Evolutionary conservation across 306 rosid genomes (phyloP).

Genomic region (Fragaria iinumae): DNA sequence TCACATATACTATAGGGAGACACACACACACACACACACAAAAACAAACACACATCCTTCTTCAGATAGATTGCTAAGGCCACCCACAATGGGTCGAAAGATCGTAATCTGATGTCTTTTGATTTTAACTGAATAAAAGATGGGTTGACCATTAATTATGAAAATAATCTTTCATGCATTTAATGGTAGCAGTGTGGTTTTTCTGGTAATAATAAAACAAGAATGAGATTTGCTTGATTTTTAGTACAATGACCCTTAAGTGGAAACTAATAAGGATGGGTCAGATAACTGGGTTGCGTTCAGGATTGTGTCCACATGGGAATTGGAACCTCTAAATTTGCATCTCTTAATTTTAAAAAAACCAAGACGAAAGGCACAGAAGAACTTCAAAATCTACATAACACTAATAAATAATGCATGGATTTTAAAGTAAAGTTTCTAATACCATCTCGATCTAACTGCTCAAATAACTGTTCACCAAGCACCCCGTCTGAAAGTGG

Average conservation of each 20-base stretch:
- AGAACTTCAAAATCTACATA: constrained; percentile 2
- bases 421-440: constrained; percentile 4
- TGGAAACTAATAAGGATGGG: background rate
- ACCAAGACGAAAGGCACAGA: background rate
- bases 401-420: background rate
- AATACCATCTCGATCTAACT: constrained; percentile 85
- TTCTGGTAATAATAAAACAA: background rate
- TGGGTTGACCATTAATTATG: background rate
- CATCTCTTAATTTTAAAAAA: background rate
- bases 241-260: background rate
- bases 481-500: constrained; percentile 56
- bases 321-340: background rate
- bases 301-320: background rate
- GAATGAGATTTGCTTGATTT: background rate
- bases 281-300: background rate
- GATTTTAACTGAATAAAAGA: background rate
- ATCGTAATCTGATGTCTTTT: background rate
- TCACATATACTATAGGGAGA: background rate
- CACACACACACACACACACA: background rate
- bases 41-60: background rate
- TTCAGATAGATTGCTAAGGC: background rate
- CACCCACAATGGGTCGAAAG: background rate
- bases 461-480: constrained; percentile 75
- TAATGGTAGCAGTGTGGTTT: background rate
- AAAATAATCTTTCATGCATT: background rate